Evolutionary conservation across 305 asterid genomes (phyloP), one percentile per base, ranked within the genome.

Genomic region (Plantago coronopus): DNA sequence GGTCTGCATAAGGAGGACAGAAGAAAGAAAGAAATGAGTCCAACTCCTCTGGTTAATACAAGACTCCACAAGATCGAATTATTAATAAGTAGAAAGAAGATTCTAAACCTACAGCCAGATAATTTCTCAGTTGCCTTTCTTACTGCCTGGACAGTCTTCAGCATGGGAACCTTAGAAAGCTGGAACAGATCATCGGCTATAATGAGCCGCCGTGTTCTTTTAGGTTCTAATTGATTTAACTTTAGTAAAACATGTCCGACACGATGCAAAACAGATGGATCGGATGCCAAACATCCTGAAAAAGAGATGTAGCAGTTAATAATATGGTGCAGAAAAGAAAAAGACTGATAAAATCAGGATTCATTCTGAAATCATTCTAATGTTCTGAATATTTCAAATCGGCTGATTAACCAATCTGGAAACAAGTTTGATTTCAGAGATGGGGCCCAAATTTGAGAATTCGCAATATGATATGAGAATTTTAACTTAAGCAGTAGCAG

Each of bases 161-260:
- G 86, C 62, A 74, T 60, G 19, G 97, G 93, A 58, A 83, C 80
- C 67, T 82, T 82, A 61, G 90, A 85, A 23, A 87, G 87, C 84
- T 87, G 95, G 88, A 89, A 93, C 61, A 93, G 94, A 74, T 93
- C 99, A 78, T 89, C 97, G 29, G 99, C 97, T 70, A 89, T 75
- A 51, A 89, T 60, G 69, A 89, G 73, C 64, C 76, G 78, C 18
- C 94, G 75, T 14, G 76, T 79, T 82, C 80, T 83, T 72, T 77
- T 89, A 40, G 86, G 82, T 74, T 78, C 95, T 49, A 77, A 61
- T 13, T 65, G 81, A 29, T 76, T 83, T 68, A 93, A 74, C 65
- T 79, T 87, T 58, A 93, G 96, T 60, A 93, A 74, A 75, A 55
- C 83, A 72, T 85, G 90, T 60, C 95, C 99, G 74, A 85, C 94